Base-by-base conservation (phyloP, 371 early-diverging fungal species). In the Saksenaea oblongispora region DNA sequence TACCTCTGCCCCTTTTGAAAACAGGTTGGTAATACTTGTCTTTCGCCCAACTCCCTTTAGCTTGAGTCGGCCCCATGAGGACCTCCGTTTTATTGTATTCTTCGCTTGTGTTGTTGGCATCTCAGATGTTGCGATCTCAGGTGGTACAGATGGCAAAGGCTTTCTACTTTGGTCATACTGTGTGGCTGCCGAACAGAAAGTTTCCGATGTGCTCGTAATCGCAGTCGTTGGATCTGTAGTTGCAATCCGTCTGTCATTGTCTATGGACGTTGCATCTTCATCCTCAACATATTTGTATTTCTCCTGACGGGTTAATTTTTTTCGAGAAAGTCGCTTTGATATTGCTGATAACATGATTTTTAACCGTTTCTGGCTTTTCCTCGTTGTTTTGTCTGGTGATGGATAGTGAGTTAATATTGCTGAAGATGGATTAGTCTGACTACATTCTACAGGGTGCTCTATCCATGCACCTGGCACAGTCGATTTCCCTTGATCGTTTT, bases 291-390 rank as follows among this genome's bases (percentile, higher is more conserved):
- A 15, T 3, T 53, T 66, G 22, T 72, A 78, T 5, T 62, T 62
- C 44, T 71, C 71, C 44, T 73, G 70, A 9, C 76, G 69, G 37
- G 78, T 76, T 0, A 74, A 56, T 53, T 76, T 74, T 36, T 77
- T 83, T 39, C 74, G 71, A 27, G 80, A 70, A 28, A 86, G 66
- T 56, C 75, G 80, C 59, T 80, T 78, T 1, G 84, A 82, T 13
- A 84, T 74, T 14, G 84, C 79, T 13, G 84, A 78, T 3, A 86
- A 67, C 76, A 86, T 74, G 36, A 85, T 74, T 7, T 68, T 65
- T 3, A 26, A 36, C 36, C 58, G 51, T 34, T 42, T 24, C 39
- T 39, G 65, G 10, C 35, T 35, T 18, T 57, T 37, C 18, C 5
- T 34, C 13, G 13, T 9, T 9, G 41, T 13, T 14, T 17, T 14